A percentile compares a stretch with the other conserved stretches of the same genome.
Conservation (phyloP, 2,329 filamentous ascomycete genomes). For the Penicillium fuscoglaucum region DNA sequence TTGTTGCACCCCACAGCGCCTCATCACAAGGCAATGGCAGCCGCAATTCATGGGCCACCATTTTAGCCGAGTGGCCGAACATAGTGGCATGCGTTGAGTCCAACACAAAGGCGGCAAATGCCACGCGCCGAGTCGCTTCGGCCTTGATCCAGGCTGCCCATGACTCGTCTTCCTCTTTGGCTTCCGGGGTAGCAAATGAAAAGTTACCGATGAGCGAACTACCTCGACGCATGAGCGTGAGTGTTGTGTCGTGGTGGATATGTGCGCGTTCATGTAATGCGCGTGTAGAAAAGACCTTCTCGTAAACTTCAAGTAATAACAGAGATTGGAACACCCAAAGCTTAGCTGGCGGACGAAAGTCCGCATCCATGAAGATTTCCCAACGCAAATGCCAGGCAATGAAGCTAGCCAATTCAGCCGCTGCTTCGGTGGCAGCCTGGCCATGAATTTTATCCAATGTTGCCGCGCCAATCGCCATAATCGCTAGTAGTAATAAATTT, state of each 20-base stretch:
- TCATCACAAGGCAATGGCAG: slow-evolving; percentile 91
- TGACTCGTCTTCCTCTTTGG: slow-evolving; percentile 73
- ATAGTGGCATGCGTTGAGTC: slow-evolving; percentile 96
- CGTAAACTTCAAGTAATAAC: slow-evolving; percentile 84
- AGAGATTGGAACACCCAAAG: slow-evolving; percentile 94
- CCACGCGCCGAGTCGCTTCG: slow-evolving; percentile 83
- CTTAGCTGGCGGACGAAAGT: slow-evolving; percentile 88
- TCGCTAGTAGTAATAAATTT: slow-evolving; percentile 77
- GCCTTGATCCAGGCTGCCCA: slow-evolving; percentile 97
- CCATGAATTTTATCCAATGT: slow-evolving; percentile 83
- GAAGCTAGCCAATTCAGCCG: slow-evolving; percentile 84
- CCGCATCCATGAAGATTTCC: slow-evolving; percentile 89
- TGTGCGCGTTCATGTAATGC: slow-evolving; percentile 91
- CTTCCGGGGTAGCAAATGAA: slow-evolving; percentile 79
- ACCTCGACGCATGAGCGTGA: slow-evolving; percentile 92
- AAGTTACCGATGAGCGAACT: slow-evolving; percentile 86
- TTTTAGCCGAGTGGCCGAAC: slow-evolving; percentile 95
- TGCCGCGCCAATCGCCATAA: slow-evolving; percentile 90
- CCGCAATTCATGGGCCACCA: slow-evolving; percentile 95
- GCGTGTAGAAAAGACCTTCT: slow-evolving; percentile 96
- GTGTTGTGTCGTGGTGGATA: slow-evolving; percentile 92
- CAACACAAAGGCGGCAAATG: slow-evolving; percentile 91
- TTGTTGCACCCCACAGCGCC: slow-evolving; percentile 85
- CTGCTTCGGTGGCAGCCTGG: slow-evolving; percentile 68
- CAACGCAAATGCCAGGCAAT: slow-evolving; percentile 90